Evolutionary conservation across 2,329 filamentous ascomycete genomes (phyloP).

Genomic region (Leptographium lundbergii): DNA sequence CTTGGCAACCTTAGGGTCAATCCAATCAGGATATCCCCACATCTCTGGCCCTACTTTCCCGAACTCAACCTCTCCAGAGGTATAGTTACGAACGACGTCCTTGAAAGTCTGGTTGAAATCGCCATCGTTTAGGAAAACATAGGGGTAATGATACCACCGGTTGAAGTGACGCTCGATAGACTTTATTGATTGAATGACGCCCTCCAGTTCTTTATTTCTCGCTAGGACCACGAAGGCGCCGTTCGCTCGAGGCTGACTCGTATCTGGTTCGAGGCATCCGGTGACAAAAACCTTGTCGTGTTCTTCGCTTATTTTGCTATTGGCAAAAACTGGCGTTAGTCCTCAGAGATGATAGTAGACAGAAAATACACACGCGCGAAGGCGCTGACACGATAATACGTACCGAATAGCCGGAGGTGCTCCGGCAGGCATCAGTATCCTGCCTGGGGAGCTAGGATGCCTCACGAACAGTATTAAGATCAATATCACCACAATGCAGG

Average conservation of each 20-base stretch:
- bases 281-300: constrained; percentile 93
- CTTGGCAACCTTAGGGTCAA: constrained; percentile 82
- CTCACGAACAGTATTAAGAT: constrained; percentile 82
- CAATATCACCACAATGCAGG: constrained; percentile 78
- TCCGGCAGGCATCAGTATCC: constrained; percentile 77
- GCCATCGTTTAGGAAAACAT: constrained; percentile 94
- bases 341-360: background rate
- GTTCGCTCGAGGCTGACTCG: constrained; percentile 70
- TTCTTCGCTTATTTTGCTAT: constrained; percentile 89
- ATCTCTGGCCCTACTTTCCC: constrained; percentile 81
- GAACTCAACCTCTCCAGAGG: constrained; percentile 79
- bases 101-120: constrained; percentile 95
- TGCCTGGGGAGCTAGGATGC: constrained; percentile 71
- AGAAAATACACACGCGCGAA: background rate
- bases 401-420: constrained; percentile 84
- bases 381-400: constrained; percentile 16
- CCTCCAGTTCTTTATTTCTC: constrained; percentile 89
- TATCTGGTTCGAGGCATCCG: constrained; percentile 75
- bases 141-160: constrained; percentile 96
- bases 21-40: constrained; percentile 97
- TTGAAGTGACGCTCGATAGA: constrained; percentile 99
- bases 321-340: background rate
- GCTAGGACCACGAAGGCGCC: constrained; percentile 93
- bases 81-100: constrained; percentile 77
- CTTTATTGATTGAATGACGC: constrained; percentile 92